Percentiles rank a stretch among this genome's conserved stretches.
These are phyloP conservation scores for Tagetes erecta DNA, from an alignment of 129 eudicot species.

Conservation along the genomic window DNA sequence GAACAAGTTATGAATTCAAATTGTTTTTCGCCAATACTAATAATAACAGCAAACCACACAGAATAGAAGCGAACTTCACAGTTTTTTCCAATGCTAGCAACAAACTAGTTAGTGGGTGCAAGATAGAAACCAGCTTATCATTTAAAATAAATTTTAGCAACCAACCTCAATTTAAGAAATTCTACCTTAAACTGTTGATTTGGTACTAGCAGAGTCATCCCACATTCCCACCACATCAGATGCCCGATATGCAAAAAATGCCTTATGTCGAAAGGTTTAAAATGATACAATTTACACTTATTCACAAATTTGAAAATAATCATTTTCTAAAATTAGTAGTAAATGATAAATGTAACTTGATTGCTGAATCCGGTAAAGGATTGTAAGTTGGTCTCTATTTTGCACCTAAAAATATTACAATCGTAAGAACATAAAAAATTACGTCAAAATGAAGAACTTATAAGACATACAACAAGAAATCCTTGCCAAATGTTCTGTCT, in stretches of 20 bases:
- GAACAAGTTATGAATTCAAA: background rate
- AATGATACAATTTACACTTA: background rate
- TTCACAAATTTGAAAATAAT: background rate
- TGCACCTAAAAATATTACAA: background rate
- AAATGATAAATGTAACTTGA: too few species aligned
- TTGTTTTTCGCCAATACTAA: background rate
- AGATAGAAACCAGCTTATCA: background rate
- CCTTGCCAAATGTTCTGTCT: constrained; percentile 73
- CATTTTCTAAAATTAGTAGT: too few species aligned
- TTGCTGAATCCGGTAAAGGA: too few species aligned
- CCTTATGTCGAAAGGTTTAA: background rate
- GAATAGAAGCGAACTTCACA: background rate
- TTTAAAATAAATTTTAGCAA: background rate
- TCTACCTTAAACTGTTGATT: background rate
- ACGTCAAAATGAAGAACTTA: background rate
- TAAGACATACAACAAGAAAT: constrained; percentile 69
- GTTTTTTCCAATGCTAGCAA: background rate
- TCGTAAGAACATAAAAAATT: background rate
- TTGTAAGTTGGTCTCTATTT: background rate
- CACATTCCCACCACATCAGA: background rate
- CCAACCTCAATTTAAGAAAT: background rate
- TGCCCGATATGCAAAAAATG: background rate
- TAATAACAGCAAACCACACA: background rate
- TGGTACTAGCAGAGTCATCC: background rate
- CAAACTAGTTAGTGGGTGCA: background rate